Conservation (phyloP, 176 grass and related monocot species). For the Bolboschoenus planiculmis region DNA sequence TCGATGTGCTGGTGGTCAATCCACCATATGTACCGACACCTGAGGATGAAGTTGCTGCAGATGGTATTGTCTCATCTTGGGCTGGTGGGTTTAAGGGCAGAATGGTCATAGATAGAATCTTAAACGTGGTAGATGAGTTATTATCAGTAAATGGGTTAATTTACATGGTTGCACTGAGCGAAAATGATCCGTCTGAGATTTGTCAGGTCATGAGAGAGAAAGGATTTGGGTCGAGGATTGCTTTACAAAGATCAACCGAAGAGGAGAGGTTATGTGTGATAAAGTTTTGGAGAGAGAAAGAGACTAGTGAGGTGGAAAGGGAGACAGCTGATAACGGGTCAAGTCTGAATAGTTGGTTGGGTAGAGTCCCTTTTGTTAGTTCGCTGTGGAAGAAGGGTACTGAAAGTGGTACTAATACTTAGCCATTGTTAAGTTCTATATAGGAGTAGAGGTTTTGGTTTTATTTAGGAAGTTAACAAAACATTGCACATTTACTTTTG, state of each 20-base stretch:
- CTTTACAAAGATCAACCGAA: slow-evolving; percentile 87
- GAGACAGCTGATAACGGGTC: neutral
- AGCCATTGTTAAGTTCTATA: neutral
- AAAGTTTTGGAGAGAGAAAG: slow-evolving; percentile 70
- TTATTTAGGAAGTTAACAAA: neutral
- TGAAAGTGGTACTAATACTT: neutral
- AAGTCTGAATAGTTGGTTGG: neutral
- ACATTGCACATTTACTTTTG: neutral
- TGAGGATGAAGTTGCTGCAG: slow-evolving; percentile 65
- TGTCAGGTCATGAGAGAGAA: slow-evolving; percentile 70
- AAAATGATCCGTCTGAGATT: slow-evolving; percentile 78
- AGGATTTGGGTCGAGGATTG: slow-evolving; percentile 67
- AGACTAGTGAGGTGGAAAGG: neutral
- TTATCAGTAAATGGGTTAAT: slow-evolving; percentile 68
- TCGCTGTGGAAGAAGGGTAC: neutral
- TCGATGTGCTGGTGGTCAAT: slow-evolving; percentile 87
- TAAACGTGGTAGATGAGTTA: slow-evolving; percentile 57
- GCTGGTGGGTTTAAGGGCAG: slow-evolving; percentile 79
- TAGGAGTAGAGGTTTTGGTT: neutral
- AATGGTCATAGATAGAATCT: slow-evolving; percentile 76
- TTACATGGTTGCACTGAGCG: slow-evolving; percentile 82
- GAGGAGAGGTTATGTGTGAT: slow-evolving; percentile 91
- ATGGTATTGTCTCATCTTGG: slow-evolving; percentile 86
- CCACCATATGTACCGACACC: slow-evolving; percentile 95
- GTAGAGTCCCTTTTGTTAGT: slow-evolving; percentile 16